These are phyloP conservation scores for Penicillium brevicompactum DNA, from an alignment of 2,329 filamentous ascomycete species.

Conservation along the genomic window DNA sequence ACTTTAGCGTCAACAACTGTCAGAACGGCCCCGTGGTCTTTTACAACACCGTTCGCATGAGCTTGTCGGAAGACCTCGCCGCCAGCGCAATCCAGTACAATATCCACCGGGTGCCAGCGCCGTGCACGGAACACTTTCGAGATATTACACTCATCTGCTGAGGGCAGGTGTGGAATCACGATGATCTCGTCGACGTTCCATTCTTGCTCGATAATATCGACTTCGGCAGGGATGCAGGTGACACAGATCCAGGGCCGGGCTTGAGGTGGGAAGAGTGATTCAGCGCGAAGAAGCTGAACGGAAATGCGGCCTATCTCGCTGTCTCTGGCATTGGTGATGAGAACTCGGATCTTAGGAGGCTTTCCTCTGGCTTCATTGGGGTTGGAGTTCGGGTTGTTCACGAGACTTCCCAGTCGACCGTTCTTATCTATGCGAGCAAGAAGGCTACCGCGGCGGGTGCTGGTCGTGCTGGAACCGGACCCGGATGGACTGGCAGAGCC, in stretches of 20 bases:
- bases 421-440: slow-evolving; percentile 6
- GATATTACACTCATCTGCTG: slow-evolving; percentile 32
- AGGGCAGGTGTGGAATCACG: slow-evolving; percentile 28
- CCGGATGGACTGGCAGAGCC: neutral
- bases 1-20: slow-evolving; percentile 37
- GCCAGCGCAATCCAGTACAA: slow-evolving; percentile 45
- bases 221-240: slow-evolving; percentile 34
- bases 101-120: slow-evolving; percentile 40
- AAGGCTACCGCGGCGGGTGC: neutral
- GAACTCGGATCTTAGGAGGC: slow-evolving; percentile 30
- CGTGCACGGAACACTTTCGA: slow-evolving; percentile 32
- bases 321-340: slow-evolving; percentile 41
- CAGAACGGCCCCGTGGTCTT: slow-evolving; percentile 36
- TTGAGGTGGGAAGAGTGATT: slow-evolving; percentile 31
- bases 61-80: slow-evolving; percentile 36
- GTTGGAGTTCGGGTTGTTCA: neutral
- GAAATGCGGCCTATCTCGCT: slow-evolving; percentile 41
- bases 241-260: slow-evolving; percentile 41
- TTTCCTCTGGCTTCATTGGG: slow-evolving; percentile 10
- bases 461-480: neutral
- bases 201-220: slow-evolving; percentile 27
- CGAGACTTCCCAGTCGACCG: neutral
- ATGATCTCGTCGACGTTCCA: slow-evolving; percentile 39
- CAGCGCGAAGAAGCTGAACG: slow-evolving; percentile 40
- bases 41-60: slow-evolving; percentile 36